phyloP scores from a whole-genome alignment of 2,329 filamentous ascomycete genomes.

The Magnaporthiopsis poae region DNA sequence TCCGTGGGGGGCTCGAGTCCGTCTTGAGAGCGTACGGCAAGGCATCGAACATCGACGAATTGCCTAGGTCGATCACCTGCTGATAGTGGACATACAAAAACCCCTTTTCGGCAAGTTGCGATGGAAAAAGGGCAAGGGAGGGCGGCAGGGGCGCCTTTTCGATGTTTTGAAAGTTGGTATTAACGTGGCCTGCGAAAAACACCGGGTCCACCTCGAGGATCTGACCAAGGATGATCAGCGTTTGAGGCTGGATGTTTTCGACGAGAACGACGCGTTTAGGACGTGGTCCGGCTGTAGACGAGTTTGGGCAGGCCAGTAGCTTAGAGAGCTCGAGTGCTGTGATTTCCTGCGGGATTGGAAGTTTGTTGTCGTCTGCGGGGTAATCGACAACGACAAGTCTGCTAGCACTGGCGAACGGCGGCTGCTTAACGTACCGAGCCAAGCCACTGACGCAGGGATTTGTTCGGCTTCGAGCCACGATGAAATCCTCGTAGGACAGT shows the following conservation, averaged over 20 bases:
- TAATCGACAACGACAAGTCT: neutral
- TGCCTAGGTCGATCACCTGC: slow-evolving; percentile 13
- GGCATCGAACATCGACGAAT: slow-evolving; percentile 3
- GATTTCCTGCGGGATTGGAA: neutral
- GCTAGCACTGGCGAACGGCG: neutral
- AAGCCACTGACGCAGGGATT: slow-evolving; percentile 9
- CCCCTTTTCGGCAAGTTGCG: slow-evolving; percentile 10
- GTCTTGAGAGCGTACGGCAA: slow-evolving; percentile 10
- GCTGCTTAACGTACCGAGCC: neutral
- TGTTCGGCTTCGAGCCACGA: slow-evolving; percentile 6
- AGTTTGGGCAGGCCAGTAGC: slow-evolving; percentile 5
- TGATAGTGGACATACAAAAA: slow-evolving; percentile 14
- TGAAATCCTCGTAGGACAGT: slow-evolving; percentile 8
- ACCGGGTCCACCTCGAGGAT: slow-evolving; percentile 14
- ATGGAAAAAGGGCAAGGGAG: slow-evolving; percentile 13
- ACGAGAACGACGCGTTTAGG: slow-evolving; percentile 13
- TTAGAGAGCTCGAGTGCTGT: neutral
- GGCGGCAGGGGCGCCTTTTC: slow-evolving; percentile 14
- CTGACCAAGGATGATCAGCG: slow-evolving; percentile 11
- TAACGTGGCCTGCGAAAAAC: slow-evolving; percentile 15
- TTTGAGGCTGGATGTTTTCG: slow-evolving; percentile 12
- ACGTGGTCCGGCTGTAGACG: neutral
- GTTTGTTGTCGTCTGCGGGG: neutral
- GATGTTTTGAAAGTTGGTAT: slow-evolving; percentile 13
- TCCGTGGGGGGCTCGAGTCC: slow-evolving; percentile 9